Conservation (phyloP, 345 rosid genomes). For the Atalantia buxifolia region DNA sequence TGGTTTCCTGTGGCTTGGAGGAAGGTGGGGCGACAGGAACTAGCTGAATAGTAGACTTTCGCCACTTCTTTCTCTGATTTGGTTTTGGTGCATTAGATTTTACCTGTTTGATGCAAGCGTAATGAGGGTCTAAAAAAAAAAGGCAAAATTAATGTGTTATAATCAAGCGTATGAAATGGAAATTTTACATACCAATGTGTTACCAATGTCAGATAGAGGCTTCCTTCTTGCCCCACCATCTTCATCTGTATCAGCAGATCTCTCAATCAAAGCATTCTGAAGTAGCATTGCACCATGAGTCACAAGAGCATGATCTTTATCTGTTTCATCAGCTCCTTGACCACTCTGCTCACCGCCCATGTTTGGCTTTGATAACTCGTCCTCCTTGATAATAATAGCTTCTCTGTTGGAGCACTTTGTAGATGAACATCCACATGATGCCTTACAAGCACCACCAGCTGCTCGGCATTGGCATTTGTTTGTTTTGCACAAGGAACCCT, state of each 20-base stretch:
- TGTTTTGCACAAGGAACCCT: constrained; percentile 67
- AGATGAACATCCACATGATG: constrained; percentile 62
- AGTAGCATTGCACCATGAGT: constrained; percentile 82
- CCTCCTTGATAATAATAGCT: constrained; percentile 5
- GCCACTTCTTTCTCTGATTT: constrained; percentile 76
- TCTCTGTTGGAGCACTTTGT: constrained; percentile 66
- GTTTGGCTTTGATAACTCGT: constrained; percentile 24
- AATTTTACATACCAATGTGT: constrained; percentile 46
- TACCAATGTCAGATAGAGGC: constrained; percentile 84
- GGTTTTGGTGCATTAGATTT: constrained; percentile 67
- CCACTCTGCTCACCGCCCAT: constrained; percentile 15
- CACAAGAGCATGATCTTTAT: constrained; percentile 41
- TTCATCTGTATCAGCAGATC: constrained; percentile 35
- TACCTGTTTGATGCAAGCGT: constrained; percentile 37
- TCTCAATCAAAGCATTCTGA: constrained; percentile 63
- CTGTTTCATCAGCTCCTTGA: constrained; percentile 35
- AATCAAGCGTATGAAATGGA: background rate
- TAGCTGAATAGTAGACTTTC: constrained; percentile 62
- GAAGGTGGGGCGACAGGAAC: constrained; percentile 60
- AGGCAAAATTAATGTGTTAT: background rate
- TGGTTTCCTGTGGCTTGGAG: constrained; percentile 31
- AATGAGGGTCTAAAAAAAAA: background rate
- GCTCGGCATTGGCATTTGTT: constrained; percentile 76
- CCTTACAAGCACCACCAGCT: constrained; percentile 57
- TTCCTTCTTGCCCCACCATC: constrained; percentile 54